Conservation (phyloP, 1,139 yeast species). For the Scheffersomyces segobiensis region DNA sequence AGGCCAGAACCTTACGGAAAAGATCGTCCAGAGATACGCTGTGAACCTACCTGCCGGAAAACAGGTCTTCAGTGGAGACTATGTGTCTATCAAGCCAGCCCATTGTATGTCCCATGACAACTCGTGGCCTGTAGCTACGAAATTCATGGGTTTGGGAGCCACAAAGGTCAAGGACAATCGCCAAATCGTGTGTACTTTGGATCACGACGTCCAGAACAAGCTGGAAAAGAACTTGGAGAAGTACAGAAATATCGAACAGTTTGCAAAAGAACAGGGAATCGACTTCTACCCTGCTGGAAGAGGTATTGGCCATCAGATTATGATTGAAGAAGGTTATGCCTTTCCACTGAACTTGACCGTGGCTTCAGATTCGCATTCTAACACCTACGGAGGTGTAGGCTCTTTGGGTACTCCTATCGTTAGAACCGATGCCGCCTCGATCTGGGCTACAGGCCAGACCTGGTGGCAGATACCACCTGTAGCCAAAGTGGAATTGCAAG, state of each 20-base stretch:
- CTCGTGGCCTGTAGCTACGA: conserved; percentile 98
- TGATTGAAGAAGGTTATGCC: conserved; percentile 99
- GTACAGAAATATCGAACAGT: conserved; percentile 82
- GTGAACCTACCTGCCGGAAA: conserved; percentile 76
- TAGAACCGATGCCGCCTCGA: conserved; percentile 97
- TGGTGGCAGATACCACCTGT: conserved; percentile 99
- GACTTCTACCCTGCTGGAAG: conserved; percentile 98
- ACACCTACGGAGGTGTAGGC: conserved; percentile 97
- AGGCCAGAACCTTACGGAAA: conserved; percentile 88
- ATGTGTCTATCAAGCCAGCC: conserved; percentile 91
- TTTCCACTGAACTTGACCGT: conserved; percentile 92
- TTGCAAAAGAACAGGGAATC: conserved; percentile 89
- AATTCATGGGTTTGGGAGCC: conserved; percentile 95
- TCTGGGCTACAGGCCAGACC: conserved; percentile 99
- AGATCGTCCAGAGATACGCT: conserved; percentile 90
- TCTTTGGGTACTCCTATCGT: conserved; percentile 96
- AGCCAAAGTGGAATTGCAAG: conserved; percentile 86
- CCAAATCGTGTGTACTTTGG: conserved; percentile 93
- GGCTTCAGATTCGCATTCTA: conserved; percentile 97
- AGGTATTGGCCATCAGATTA: conserved; percentile 98
- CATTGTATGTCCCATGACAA: conserved; percentile 99
- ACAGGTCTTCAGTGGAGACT: conserved; percentile 83
- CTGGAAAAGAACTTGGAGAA: conserved; percentile 83
- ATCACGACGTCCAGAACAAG: conserved; percentile 96
- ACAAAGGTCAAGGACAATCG: conserved; percentile 75